Conservation (phyloP, 108 stramenopile genomes). For the Cyclotella distinguenda region DNA sequence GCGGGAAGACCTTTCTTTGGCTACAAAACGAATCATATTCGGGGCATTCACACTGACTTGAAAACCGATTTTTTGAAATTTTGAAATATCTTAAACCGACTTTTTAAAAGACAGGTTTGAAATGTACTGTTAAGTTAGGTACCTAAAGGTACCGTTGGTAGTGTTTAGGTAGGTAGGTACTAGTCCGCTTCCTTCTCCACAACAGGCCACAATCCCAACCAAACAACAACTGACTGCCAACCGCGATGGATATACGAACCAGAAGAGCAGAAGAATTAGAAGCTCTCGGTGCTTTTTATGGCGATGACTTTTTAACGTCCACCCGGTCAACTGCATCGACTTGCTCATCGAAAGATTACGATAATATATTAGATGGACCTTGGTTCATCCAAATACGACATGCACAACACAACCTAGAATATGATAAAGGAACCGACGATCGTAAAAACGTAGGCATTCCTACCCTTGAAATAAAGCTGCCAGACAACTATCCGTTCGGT, state of each 20-base stretch:
- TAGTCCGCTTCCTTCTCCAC: no score
- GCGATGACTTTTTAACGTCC: constrained; percentile 31
- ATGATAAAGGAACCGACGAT: not conserved
- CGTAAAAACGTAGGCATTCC: constrained; percentile 12
- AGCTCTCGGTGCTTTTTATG: constrained; percentile 46
- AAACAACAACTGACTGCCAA: no score
- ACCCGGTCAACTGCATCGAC: not conserved
- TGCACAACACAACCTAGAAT: not conserved
- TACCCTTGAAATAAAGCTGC: constrained; percentile 39
- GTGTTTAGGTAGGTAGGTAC: no score
- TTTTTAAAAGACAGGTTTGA: no score
- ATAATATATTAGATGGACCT: constrained; percentile 16
- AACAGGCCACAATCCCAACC: no score
- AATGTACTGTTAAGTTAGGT: no score
- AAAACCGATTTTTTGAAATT: no score
- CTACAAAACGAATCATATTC: no score
- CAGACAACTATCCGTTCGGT: constrained; percentile 41
- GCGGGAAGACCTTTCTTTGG: no score
- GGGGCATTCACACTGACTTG: no score
- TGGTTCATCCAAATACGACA: constrained; percentile 39
- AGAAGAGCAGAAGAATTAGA: constrained; percentile 46
- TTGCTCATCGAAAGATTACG: not conserved
- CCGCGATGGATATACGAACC: constrained; percentile 20
- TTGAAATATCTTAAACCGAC: no score
- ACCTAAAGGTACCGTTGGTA: no score